Conservation (phyloP, 306 rosid species). For the Quercus gilva region DNA sequence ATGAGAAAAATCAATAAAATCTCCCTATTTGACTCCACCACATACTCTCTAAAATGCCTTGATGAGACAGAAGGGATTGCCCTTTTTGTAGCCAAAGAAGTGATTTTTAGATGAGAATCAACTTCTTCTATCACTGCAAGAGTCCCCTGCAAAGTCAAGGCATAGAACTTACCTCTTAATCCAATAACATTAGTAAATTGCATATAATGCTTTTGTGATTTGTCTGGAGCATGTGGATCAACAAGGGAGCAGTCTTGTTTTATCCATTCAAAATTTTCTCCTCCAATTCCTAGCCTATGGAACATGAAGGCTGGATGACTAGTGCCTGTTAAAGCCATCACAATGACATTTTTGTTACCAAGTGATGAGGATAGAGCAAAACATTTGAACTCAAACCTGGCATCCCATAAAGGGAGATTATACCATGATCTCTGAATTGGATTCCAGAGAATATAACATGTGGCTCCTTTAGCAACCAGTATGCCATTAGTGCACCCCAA, state of each 20-base stretch:
- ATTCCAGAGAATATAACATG: conserved; percentile 12
- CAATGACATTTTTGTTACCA: background rate
- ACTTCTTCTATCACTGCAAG: conserved; percentile 9
- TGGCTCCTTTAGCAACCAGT: background rate
- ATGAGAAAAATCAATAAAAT: conserved; percentile 16
- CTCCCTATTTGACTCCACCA: conserved; percentile 23
- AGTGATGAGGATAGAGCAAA: conserved; percentile 22
- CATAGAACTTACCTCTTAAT: conserved; percentile 9
- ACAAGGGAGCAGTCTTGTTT: conserved; percentile 9
- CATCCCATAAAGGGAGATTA: conserved; percentile 22
- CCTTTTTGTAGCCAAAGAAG: conserved; percentile 14
- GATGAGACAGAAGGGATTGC: conserved; percentile 19
- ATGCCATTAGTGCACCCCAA: conserved; percentile 25
- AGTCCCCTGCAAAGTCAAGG: conserved; percentile 9
- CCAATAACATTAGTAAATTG: conserved; percentile 28
- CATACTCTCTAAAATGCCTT: conserved; percentile 22
- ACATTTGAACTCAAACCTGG: background rate
- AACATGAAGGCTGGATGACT: conserved; percentile 20
- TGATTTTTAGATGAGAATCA: background rate
- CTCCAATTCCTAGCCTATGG: background rate
- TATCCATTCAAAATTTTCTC: background rate
- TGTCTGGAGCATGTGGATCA: background rate
- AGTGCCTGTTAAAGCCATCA: conserved; percentile 14
- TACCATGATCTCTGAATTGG: background rate
- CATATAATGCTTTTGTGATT: background rate